These are phyloP conservation scores for Ajuga chamaepitys DNA, from an alignment of 257 asterid genomes.

Conservation along the genomic window DNA sequence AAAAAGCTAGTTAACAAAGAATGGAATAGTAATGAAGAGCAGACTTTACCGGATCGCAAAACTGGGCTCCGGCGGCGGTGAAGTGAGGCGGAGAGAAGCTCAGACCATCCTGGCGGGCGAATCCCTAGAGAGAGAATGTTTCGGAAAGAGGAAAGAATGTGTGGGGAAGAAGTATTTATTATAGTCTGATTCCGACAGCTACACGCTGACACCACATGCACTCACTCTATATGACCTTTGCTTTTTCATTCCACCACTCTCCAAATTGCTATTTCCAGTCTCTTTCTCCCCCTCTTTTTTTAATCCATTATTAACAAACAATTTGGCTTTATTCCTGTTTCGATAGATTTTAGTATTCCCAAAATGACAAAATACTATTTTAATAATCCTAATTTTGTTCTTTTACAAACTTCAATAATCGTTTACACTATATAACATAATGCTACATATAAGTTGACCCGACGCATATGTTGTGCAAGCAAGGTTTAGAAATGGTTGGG, in stretches of 20 bases:
- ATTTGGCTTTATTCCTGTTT: neutral
- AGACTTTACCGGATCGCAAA: constrained; percentile 19
- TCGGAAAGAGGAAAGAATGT: constrained; percentile 29
- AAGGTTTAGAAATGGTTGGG: too few species aligned
- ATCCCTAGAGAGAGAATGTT: constrained; percentile 36
- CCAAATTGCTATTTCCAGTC: constrained; percentile 24
- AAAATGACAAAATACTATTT: too few species aligned
- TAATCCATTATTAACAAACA: neutral
- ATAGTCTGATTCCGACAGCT: constrained; percentile 30
- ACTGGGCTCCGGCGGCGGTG: constrained; percentile 15
- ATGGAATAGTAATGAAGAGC: constrained; percentile 7
- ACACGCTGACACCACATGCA: constrained; percentile 40
- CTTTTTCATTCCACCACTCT: constrained; percentile 34
- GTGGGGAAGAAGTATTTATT: constrained; percentile 20
- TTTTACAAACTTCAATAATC: too few species aligned
- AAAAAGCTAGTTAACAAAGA: constrained; percentile 5
- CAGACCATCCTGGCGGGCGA: constrained; percentile 24
- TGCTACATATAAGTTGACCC: too few species aligned
- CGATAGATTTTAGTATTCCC: too few species aligned
- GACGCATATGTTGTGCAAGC: too few species aligned
- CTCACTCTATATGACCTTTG: constrained; percentile 20
- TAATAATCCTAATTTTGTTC: too few species aligned
- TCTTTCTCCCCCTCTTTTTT: neutral
- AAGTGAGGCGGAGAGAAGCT: constrained; percentile 18
- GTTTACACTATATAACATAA: too few species aligned